phyloP scores from a whole-genome alignment of 2,329 filamentous ascomycete genomes.

The Fusarium incarnatum region DNA sequence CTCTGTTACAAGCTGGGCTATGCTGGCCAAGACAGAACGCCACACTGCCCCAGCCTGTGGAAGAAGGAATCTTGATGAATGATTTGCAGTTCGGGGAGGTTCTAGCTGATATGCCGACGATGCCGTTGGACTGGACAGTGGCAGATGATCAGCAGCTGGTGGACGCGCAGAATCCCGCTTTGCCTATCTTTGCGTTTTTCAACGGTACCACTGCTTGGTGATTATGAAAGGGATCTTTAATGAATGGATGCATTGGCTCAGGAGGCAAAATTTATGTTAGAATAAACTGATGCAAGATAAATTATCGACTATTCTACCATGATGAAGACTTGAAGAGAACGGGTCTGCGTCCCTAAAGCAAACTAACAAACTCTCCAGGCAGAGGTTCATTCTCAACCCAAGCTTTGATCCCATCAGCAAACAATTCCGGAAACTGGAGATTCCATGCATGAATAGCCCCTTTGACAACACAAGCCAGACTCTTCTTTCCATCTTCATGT shows the following conservation, averaged over 20 bases:
- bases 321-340: not conserved
- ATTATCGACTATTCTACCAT: not conserved
- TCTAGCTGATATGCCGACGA: not conserved
- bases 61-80: not conserved
- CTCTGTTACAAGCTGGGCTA: not conserved
- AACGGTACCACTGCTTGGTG: not conserved
- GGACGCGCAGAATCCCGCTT: slow-evolving; percentile 5
- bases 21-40: not conserved
- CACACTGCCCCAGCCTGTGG: not conserved
- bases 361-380: slow-evolving; percentile 41
- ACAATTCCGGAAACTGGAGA: slow-evolving; percentile 55
- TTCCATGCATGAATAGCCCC: slow-evolving; percentile 53
- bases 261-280: not conserved
- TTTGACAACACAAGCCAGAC: not conserved
- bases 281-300: fast-evolving
- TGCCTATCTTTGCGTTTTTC: slow-evolving; percentile 19
- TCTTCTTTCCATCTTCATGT: not conserved
- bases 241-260: not conserved
- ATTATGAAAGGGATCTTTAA: fast-evolving
- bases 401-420: slow-evolving; percentile 52
- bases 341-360: not conserved
- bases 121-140: not conserved
- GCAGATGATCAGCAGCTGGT: not conserved
- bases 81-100: not conserved
- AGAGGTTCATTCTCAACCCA: slow-evolving; percentile 50